Conservation (phyloP, 768 basidiomycete genomes). For the Hygrophorus pudorinus region DNA sequence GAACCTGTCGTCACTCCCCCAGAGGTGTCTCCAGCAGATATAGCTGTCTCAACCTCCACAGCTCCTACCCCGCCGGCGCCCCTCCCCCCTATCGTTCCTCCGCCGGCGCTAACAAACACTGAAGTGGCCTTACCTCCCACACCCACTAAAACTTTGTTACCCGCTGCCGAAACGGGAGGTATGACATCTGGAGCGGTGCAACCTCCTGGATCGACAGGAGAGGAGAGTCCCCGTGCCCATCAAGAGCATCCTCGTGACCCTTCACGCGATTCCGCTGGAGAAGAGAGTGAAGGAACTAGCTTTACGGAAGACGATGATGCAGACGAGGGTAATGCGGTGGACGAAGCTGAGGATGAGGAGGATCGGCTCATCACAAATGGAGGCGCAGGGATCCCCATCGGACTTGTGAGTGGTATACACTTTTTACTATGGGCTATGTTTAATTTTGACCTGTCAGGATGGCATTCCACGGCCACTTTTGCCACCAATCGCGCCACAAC, state of each 20-base stretch:
- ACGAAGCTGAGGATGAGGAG: conserved; percentile 80
- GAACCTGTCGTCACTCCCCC: background rate
- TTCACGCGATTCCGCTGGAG: conserved; percentile 35
- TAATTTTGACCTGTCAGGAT: conserved; percentile 33
- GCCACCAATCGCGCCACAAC: conserved; percentile 52
- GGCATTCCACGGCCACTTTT: conserved; percentile 66
- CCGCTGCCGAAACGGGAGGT: conserved; percentile 59
- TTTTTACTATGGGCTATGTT: background rate
- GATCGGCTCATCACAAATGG: conserved; percentile 82
- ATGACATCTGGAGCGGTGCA: conserved; percentile 90
- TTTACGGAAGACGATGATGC: conserved; percentile 62
- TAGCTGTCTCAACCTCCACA: conserved; percentile 12
- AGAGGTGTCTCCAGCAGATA: background rate
- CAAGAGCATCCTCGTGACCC: conserved; percentile 19
- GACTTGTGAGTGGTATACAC: conserved; percentile 52
- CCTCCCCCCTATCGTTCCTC: conserved; percentile 14
- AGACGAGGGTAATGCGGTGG: conserved; percentile 40
- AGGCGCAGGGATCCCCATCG: conserved; percentile 91
- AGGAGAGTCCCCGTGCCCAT: conserved; percentile 13
- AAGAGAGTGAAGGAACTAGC: conserved; percentile 56
- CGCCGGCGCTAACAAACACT: conserved; percentile 17
- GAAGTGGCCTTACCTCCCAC: conserved; percentile 38
- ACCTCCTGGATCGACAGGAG: conserved; percentile 74
- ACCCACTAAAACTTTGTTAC: conserved; percentile 27
- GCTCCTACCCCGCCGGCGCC: conserved; percentile 22